Percentiles rank a stretch among this genome's conserved stretches.
phyloP scores from a whole-genome alignment of 1,284 basidiomycete genomes.

The Xanthoconium separans region DNA sequence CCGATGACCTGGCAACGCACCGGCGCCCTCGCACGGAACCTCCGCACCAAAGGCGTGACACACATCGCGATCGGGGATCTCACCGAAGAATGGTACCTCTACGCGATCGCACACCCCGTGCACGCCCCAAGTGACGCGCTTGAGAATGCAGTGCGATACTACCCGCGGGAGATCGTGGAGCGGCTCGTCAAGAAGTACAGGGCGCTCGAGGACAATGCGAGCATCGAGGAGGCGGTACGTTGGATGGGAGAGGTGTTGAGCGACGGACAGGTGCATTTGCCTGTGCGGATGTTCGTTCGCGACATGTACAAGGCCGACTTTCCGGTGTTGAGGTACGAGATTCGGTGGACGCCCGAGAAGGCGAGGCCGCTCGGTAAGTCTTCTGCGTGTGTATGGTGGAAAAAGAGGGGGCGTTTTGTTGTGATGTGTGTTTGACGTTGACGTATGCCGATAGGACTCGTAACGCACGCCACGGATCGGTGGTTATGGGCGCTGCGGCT shows the following conservation, averaged over 20 bases:
- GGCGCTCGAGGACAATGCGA: constrained; percentile 34
- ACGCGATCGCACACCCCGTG: too few species aligned
- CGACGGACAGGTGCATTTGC: constrained; percentile 65
- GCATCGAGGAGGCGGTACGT: constrained; percentile 41
- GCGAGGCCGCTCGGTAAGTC: constrained; percentile 49
- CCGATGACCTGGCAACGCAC: constrained; percentile 70
- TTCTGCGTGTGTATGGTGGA: too few species aligned
- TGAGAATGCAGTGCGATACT: constrained; percentile 63
- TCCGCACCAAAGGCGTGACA: constrained; percentile 57
- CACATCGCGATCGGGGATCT: constrained; percentile 63
- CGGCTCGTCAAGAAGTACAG: constrained; percentile 43
- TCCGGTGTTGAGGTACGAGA: constrained; percentile 66
- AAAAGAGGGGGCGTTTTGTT: too few species aligned
- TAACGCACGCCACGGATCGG: constrained; percentile 43
- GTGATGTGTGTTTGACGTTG: not conserved
- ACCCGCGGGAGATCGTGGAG: constrained; percentile 46
- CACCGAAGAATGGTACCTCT: constrained; percentile 38
- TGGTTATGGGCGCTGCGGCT: constrained; percentile 43
- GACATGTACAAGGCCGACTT: constrained; percentile 47
- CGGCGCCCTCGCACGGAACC: constrained; percentile 53
- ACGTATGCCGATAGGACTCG: not conserved
- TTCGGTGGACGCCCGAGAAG: constrained; percentile 46
- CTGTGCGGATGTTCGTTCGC: constrained; percentile 55
- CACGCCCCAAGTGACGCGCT: constrained; percentile 46
- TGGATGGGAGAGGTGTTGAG: constrained; percentile 56